phyloP scores from a whole-genome alignment of 225 moss, liverwort and hornwort species.

The Neckera pumila region DNA sequence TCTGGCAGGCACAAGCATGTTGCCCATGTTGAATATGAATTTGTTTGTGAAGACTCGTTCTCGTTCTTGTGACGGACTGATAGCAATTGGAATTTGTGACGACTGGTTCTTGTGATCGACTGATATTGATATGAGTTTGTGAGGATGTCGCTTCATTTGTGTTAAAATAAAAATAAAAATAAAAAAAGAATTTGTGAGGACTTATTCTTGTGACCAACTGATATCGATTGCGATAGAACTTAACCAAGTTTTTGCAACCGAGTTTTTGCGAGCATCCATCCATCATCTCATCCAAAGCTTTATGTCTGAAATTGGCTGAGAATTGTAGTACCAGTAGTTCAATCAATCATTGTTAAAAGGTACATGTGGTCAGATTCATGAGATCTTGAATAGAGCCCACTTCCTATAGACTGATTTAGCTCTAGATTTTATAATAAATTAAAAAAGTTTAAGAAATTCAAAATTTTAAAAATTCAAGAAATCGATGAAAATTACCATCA shows the following conservation, averaged over 20 bases:
- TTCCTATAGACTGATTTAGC: neutral
- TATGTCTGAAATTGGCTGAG: neutral
- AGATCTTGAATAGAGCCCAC: no score
- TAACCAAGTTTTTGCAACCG: no score
- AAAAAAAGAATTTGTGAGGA: no score
- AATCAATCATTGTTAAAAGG: neutral
- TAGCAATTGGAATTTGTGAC: neutral
- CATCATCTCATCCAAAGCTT: neutral
- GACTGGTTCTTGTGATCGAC: neutral
- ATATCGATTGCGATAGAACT: no score
- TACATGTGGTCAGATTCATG: neutral
- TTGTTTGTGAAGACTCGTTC: neutral
- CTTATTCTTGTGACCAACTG: no score
- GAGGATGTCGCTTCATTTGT: no score
- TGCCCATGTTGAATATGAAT: neutral
- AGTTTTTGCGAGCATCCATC: neutral
- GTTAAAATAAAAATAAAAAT: no score
- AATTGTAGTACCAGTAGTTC: neutral
- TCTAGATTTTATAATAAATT: neutral
- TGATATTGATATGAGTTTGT: neutral
- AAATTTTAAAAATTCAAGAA: neutral
- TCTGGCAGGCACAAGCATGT: neutral
- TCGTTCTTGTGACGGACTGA: neutral
- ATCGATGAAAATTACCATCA: neutral
- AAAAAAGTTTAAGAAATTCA: neutral